phyloP scores from a whole-genome alignment of 176 grass and related monocot genomes.

The barley (Hordeum vulgare) region DNA sequence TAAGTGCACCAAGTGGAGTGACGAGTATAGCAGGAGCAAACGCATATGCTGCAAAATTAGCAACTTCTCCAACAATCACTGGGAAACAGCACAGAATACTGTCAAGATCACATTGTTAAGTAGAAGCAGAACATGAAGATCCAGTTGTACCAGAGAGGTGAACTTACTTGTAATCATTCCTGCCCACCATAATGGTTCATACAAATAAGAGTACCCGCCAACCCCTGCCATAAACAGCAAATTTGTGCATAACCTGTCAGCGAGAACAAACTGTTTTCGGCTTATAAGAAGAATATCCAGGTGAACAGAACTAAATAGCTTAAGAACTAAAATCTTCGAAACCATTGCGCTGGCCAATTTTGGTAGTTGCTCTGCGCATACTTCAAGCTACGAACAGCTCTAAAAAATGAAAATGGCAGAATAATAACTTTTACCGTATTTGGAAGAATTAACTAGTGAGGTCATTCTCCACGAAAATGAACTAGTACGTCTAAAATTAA shows the following conservation, averaged over 20 bases:
- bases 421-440: background rate
- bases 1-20: slow-evolving; percentile 94
- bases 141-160: background rate
- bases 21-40: slow-evolving; percentile 98
- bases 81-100: slow-evolving; percentile 15
- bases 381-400: background rate
- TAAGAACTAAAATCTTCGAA: background rate
- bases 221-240: slow-evolving; percentile 48
- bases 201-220: slow-evolving; percentile 96
- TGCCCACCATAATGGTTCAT: slow-evolving; percentile 93
- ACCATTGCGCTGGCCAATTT: background rate
- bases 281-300: background rate
- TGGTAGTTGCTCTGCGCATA: background rate
- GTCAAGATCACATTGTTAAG: slow-evolving; percentile 25
- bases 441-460: background rate
- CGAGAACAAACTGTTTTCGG: background rate
- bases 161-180: slow-evolving; percentile 95
- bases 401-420: background rate
- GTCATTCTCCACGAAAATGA: background rate
- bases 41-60: slow-evolving; percentile 96
- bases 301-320: background rate
- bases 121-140: background rate
- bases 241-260: background rate
- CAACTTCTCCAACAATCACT: slow-evolving; percentile 98
- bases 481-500: background rate